Base-by-base conservation (phyloP, 78 protist genomes). In the slime mould (Dictyostelium discoideum) region DNA sequence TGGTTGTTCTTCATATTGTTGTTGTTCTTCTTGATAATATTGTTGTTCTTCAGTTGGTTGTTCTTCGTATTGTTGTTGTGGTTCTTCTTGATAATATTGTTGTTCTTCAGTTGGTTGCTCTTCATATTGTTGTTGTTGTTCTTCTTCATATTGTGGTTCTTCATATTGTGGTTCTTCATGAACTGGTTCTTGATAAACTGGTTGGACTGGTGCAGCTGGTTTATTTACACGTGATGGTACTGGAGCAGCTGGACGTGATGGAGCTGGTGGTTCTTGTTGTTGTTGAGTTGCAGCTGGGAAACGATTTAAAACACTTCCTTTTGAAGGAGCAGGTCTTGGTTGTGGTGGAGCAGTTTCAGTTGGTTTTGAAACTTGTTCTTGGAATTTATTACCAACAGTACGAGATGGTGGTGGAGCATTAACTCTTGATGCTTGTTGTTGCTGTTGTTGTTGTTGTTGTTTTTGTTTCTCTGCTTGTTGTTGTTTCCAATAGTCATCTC, bases 401-500 rank as follows among this genome's bases (percentile, higher is more conserved):
- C 92, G 67, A 32, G 89, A 20, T 82, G 87, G 93, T 13, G 96
- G 48, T 42, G 96, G 92, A 1, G 79, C 84, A 29, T 86, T 42
- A 20, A 22, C 73, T 22, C 46, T 8, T 54, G 92, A 63, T 0
- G 84, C 86, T 39, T 85, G 32, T 5, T 6, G 29, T 24, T 22
- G 67, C 54, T 65, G 50, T 29, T 83, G 84, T 67, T 81, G 81
- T 65, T 92, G 95, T 46, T 76, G 39, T 5, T 54, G 65, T 9
- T 14, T 22, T 32, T 37, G 63, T 79, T 72, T 18, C 20, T 85
- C 84, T 48, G 46, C 60, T 65, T 92, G 96, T 29, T 78, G 73
- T 57, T 92, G 85, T 76, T 93, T 93, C 96, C 92, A 84, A 39
- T 93, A 84, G 13, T 93, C 69, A 18, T 89, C 94, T 42, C 94